Evolutionary conservation across 2,329 filamentous ascomycete genomes (phyloP), one percentile per base, ranked within the genome.

Genomic region (Colletotrichum orbiculare): DNA sequence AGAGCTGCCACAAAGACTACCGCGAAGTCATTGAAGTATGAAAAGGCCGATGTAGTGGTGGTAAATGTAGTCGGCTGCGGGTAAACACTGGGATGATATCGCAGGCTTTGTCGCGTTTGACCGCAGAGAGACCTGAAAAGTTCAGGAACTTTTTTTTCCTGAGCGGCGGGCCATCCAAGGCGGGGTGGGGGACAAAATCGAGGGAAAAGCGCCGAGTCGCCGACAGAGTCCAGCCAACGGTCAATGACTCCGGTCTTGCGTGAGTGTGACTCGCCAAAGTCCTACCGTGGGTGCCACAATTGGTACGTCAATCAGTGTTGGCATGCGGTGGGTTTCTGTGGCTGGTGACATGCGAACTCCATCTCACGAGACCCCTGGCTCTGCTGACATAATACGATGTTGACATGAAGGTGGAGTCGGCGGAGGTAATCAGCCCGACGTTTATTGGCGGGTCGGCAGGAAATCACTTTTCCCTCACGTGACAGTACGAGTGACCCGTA

Each of bases 1-100:
- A 91, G 89, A 91, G 88, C 88, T 85, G 78, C 81, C 83, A 84
- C 82, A 78, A 81, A 79, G 89, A 83, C 92, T 95, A 92, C 85
- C 89, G 85, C 74, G 75, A 74, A 78, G 79, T 85, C 87, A 89
- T 89, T 87, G 83, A 85, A 70, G 69, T 70, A 54, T 48, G 35
- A n/a, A n/a, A 66, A 47, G 42, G 15, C 47, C 47, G 59, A 47
- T 53, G 59, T 47, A 52, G 38, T 50, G 41, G 50, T 59, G 39
- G 45, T 13, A 46, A 41, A 37, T n/a, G 48, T 47, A 57, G 17
- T 65, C 48, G 53, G 53, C 41, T 48, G 25, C 25, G 33, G 25
- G 12, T 38, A 64, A 67, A 66, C 54, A 35, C 42, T 62, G 37
- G 38, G 33, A 48, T 50, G 25, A 41, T 54, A 46, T 47, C 45